A percentile compares a stretch with the other conserved stretches of the same genome.
These are phyloP conservation scores for Sclerotinia minor DNA, from an alignment of 2,329 filamentous ascomycete species.

Conservation along the genomic window DNA sequence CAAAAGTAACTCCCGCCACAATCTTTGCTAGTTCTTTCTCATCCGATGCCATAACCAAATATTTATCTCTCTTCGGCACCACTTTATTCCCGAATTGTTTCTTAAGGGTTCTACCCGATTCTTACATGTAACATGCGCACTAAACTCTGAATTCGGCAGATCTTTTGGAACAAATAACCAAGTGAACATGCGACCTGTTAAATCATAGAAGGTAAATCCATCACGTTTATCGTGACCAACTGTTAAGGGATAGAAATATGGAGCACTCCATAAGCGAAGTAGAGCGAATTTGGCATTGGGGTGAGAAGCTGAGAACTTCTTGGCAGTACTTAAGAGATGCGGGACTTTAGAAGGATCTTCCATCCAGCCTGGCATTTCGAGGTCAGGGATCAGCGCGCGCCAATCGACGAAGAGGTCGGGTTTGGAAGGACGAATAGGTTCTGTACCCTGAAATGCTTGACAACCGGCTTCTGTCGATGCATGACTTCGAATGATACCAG, in stretches of 20 bases:
- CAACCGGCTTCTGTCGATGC: constrained; percentile 39
- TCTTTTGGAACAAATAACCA: constrained; percentile 53
- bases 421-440: constrained; percentile 41
- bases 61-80: constrained; percentile 46
- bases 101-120: constrained; percentile 23
- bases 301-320: constrained; percentile 37
- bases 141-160: constrained; percentile 47
- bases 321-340: constrained; percentile 41
- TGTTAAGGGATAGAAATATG: constrained; percentile 53
- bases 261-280: constrained; percentile 49
- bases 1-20: constrained; percentile 46
- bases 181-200: constrained; percentile 47
- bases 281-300: constrained; percentile 46
- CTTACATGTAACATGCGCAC: constrained; percentile 45
- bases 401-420: constrained; percentile 50
- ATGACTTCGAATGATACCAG: constrained; percentile 47
- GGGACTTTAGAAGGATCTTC: constrained; percentile 43
- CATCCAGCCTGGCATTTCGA: constrained; percentile 37
- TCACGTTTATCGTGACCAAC: constrained; percentile 44
- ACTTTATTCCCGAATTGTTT: constrained; percentile 45
- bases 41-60: constrained; percentile 50
- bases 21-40: constrained; percentile 46
- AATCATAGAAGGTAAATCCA: constrained; percentile 46
- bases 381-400: constrained; percentile 34
- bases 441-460: constrained; percentile 44